phyloP scores from a whole-genome alignment of 2,329 filamentous ascomycete species.

The Paracamarosporium sp. region DNA sequence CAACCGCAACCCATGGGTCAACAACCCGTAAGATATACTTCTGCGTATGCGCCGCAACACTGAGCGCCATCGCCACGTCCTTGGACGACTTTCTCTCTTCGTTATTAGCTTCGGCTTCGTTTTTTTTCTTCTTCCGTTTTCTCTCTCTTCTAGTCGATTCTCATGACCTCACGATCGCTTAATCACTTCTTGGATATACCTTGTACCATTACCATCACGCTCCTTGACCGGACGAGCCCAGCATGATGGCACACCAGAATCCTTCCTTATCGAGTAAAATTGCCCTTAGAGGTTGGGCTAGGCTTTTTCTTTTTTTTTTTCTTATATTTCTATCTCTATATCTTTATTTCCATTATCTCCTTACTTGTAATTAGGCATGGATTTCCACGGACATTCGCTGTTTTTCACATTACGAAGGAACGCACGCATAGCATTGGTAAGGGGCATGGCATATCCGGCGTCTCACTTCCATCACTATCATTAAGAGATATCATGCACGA shows the following conservation, averaged over 20 bases:
- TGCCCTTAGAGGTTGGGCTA: slow-evolving; percentile 22
- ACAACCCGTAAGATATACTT: slow-evolving; percentile 23
- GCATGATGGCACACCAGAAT: slow-evolving; percentile 7
- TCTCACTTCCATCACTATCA: slow-evolving; percentile 8
- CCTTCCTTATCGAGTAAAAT: slow-evolving; percentile 4
- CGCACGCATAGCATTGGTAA: slow-evolving; percentile 3
- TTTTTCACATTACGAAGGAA: not conserved
- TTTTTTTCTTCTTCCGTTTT: slow-evolving; percentile 19
- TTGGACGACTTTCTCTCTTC: not conserved
- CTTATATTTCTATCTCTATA: not conserved
- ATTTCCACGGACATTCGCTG: slow-evolving; percentile 3
- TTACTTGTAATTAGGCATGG: not conserved
- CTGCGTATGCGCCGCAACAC: slow-evolving; percentile 22
- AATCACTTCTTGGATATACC: not conserved
- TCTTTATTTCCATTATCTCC: not conserved
- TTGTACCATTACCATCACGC: slow-evolving; percentile 9
- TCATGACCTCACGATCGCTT: slow-evolving; percentile 23
- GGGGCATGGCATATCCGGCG: slow-evolving; percentile 9
- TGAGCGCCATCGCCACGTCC: slow-evolving; percentile 10
- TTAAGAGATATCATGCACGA: slow-evolving; percentile 6
- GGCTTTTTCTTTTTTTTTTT: slow-evolving; percentile 1
- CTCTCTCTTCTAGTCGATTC: not conserved
- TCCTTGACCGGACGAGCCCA: slow-evolving; percentile 1
- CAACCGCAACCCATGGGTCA: slow-evolving; percentile 14
- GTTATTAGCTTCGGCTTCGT: slow-evolving; percentile 18